Conservation (phyloP, 2,329 filamentous ascomycete genomes). For the Hypoxylon sp. region DNA sequence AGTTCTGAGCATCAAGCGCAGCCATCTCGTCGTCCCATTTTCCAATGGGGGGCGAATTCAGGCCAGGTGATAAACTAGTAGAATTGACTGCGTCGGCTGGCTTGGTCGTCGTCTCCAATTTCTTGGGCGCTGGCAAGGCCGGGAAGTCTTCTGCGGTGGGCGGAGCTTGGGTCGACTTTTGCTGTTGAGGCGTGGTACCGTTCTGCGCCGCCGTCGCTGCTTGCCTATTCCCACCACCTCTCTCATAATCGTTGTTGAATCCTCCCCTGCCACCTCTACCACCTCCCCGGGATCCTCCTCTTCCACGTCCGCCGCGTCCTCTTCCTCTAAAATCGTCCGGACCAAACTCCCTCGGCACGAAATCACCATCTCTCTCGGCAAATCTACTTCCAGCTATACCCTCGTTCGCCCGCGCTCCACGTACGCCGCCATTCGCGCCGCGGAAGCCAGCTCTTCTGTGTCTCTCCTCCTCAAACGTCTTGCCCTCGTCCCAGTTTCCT, state of each 20-base stretch:
- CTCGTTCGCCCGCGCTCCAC: slow-evolving; percentile 56
- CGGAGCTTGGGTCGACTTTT: slow-evolving; percentile 52
- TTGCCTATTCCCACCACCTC: slow-evolving; percentile 25
- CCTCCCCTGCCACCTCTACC: slow-evolving; percentile 51
- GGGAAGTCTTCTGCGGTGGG: slow-evolving; percentile 59
- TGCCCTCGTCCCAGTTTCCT: slow-evolving; percentile 72
- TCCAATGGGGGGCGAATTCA: slow-evolving; percentile 58
- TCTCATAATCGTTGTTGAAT: slow-evolving; percentile 46
- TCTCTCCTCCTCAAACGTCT: slow-evolving; percentile 60
- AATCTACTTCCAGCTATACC: slow-evolving; percentile 61
- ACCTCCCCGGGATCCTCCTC: slow-evolving; percentile 46
- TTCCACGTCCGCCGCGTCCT: slow-evolving; percentile 53
- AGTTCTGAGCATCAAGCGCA: slow-evolving; percentile 59
- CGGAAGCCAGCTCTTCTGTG: slow-evolving; percentile 61
- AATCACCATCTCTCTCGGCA: slow-evolving; percentile 55
- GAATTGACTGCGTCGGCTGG: slow-evolving; percentile 31
- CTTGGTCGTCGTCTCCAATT: slow-evolving; percentile 50
- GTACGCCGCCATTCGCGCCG: slow-evolving; percentile 57
- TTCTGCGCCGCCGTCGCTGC: slow-evolving; percentile 32
- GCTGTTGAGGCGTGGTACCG: slow-evolving; percentile 41
- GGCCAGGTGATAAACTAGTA: slow-evolving; percentile 51
- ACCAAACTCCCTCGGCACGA: slow-evolving; percentile 47
- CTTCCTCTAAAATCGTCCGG: slow-evolving; percentile 55
- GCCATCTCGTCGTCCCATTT: slow-evolving; percentile 74
- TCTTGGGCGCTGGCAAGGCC: slow-evolving; percentile 55